Conservation (phyloP, 352 stramenopile species). For the Globisporangium cystogenes region DNA sequence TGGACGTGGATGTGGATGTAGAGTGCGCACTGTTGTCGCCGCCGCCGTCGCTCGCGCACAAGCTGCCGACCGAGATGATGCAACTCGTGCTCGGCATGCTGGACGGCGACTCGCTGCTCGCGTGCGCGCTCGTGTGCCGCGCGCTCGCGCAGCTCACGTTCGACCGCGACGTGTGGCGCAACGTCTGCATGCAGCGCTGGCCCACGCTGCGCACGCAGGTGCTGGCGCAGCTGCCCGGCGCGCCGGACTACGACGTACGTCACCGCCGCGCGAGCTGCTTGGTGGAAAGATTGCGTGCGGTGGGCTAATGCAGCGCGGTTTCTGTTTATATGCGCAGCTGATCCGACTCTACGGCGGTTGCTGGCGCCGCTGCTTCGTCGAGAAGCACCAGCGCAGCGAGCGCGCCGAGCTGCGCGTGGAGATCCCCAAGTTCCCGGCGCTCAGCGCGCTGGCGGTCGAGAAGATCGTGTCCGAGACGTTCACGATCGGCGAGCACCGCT, state of each 20-base stretch:
- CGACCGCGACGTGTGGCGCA: slow-evolving; percentile 57
- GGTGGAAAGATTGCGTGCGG: neutral
- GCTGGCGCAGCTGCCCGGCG: slow-evolving; percentile 62
- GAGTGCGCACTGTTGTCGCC: slow-evolving; percentile 6
- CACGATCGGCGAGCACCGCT: slow-evolving; percentile 57
- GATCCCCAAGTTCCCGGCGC: slow-evolving; percentile 44
- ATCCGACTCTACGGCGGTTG: slow-evolving; percentile 70
- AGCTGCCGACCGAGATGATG: slow-evolving; percentile 50
- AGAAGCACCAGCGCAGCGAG: slow-evolving; percentile 40
- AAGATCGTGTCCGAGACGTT: slow-evolving; percentile 80
- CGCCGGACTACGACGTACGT: slow-evolving; percentile 73
- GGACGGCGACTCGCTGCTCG: slow-evolving; percentile 53
- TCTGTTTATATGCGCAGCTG: slow-evolving; percentile 30
- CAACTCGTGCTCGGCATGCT: slow-evolving; percentile 36
- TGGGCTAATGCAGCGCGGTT: neutral
- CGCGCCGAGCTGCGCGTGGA: slow-evolving; percentile 46
- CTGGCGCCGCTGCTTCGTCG: slow-evolving; percentile 65
- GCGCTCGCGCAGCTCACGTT: slow-evolving; percentile 43
- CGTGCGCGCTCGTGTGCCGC: slow-evolving; percentile 36
- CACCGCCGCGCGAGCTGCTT: slow-evolving; percentile 1
- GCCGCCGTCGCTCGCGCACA: slow-evolving; percentile 23
- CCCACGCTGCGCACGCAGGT: slow-evolving; percentile 46
- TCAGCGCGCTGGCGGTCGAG: slow-evolving; percentile 31
- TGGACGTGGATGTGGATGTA: slow-evolving; percentile 4
- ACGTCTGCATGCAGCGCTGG: slow-evolving; percentile 55